Evolutionary conservation across 371 early-diverging fungal genomes (phyloP).

Genomic region (Thermomucor indicae-seudaticae): DNA sequence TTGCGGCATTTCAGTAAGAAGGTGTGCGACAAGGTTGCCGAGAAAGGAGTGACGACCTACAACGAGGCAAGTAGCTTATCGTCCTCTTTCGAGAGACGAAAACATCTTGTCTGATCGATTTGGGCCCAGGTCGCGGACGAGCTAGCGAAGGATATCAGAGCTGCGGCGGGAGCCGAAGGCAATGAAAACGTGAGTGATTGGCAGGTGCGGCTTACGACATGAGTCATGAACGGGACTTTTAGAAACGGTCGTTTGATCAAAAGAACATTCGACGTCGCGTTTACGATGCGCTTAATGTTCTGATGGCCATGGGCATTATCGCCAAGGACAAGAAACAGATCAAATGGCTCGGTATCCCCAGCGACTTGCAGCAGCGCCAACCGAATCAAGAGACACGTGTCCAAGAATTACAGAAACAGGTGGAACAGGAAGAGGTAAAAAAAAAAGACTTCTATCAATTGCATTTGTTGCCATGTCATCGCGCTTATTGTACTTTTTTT

Average conservation of each 20-base stretch:
- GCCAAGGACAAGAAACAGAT: conserved; percentile 65
- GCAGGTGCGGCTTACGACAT: neutral
- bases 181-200: neutral
- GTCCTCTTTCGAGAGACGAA: no score
- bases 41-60: conserved; percentile 56
- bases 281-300: conserved; percentile 74
- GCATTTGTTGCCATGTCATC: neutral
- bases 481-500: neutral
- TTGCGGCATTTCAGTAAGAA: conserved; percentile 53
- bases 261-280: conserved; percentile 76
- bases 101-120: no score
- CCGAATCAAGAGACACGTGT: conserved; percentile 1
- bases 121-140: conserved; percentile 38
- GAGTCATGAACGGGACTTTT: neutral
- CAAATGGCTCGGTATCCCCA: conserved; percentile 60
- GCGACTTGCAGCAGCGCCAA: conserved; percentile 1
- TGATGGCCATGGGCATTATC: conserved; percentile 68
- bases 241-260: conserved; percentile 41
- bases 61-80: conserved; percentile 36
- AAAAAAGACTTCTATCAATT: neutral
- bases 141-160: conserved; percentile 16
- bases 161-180: conserved; percentile 1
- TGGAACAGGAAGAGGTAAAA: conserved; percentile 11
- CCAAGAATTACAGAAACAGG: conserved; percentile 3
- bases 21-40: conserved; percentile 56